Conservation (phyloP, 495 filamentous ascomycete genomes). For the Podospora sp. region DNA sequence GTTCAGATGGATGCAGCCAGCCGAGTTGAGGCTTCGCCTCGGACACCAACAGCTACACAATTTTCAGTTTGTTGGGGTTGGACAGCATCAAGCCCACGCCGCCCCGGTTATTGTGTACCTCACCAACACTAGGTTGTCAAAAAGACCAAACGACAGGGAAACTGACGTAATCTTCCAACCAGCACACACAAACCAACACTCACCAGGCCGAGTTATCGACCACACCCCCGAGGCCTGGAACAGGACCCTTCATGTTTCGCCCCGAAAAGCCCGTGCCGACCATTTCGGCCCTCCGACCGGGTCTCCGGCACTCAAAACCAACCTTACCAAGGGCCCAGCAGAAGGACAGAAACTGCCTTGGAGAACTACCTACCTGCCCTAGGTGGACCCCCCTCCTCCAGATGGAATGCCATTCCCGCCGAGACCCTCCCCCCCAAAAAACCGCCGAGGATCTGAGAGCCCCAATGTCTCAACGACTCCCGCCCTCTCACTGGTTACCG, state of each 20-base stretch:
- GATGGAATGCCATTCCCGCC: neutral
- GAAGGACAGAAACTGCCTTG: too few relatives aligned
- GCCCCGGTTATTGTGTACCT: too few relatives aligned
- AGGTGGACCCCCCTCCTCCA: too few relatives aligned
- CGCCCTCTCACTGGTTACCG: neutral
- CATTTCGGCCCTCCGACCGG: too few relatives aligned
- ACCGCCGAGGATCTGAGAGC: constrained; percentile 7
- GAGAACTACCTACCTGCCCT: too few relatives aligned
- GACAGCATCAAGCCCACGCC: neutral
- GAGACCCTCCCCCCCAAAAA: neutral
- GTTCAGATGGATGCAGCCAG: neutral
- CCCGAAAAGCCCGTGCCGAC: too few relatives aligned
- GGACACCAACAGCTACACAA: neutral
- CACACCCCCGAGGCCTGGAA: too few relatives aligned
- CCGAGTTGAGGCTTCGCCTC: neutral
- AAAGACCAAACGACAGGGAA: neutral
- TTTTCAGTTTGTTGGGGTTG: neutral
- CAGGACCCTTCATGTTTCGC: too few relatives aligned
- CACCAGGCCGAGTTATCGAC: too few relatives aligned
- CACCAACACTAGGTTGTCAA: neutral
- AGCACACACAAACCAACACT: neutral
- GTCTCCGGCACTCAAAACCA: too few relatives aligned
- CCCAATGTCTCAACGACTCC: neutral
- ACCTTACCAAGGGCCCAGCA: too few relatives aligned
- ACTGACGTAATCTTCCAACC: neutral